Percentiles rank a stretch among this genome's conserved stretches.
Evolutionary conservation across 495 filamentous ascomycete genomes (phyloP).

Genomic region (Lasiosphaeria hispida): DNA sequence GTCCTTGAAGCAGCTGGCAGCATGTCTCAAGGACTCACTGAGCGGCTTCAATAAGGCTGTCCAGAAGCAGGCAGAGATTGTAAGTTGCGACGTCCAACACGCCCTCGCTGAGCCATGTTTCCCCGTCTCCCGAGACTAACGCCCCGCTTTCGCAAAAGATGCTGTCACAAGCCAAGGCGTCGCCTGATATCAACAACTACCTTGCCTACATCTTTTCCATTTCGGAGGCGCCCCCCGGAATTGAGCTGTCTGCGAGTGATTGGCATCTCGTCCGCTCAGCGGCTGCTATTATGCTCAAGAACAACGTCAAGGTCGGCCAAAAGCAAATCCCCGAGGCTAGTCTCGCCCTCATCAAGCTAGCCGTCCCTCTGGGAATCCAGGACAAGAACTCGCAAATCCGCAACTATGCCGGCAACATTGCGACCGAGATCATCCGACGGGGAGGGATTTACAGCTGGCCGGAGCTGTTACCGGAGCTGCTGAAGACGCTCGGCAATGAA

Average conservation of each 20-base stretch:
- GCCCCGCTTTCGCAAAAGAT: constrained; percentile 56
- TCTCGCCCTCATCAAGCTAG: constrained; percentile 71
- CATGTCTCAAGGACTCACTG: constrained; percentile 87
- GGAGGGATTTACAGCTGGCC: constrained; percentile 91
- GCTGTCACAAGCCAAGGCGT: constrained; percentile 86
- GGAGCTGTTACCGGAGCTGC: constrained; percentile 76
- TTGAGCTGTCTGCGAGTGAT: constrained; percentile 55
- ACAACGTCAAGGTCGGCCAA: constrained; percentile 72
- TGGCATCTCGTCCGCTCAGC: constrained; percentile 79
- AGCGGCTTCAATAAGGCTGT: constrained; percentile 71
- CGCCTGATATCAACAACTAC: constrained; percentile 95
- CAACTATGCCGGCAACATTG: constrained; percentile 85
- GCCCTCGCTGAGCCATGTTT: constrained; percentile 5
- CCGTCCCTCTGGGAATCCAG: constrained; percentile 72
- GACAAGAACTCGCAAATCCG: constrained; percentile 81
- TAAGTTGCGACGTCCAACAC: constrained; percentile 28
- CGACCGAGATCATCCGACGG: constrained; percentile 86
- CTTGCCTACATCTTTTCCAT: constrained; percentile 86
- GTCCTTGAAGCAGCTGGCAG: constrained; percentile 81
- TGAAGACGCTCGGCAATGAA: constrained; percentile 72
- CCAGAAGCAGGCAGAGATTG: constrained; percentile 80
- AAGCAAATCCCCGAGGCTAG: constrained; percentile 67
- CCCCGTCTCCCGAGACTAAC: constrained; percentile 20
- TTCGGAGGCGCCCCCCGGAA: constrained; percentile 53
- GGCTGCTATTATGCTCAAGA: constrained; percentile 92